A percentile compares a stretch with the other conserved stretches of the same genome.
phyloP scores from a whole-genome alignment of 225 moss, liverwort and hornwort genomes.

The Pleurozium schreberi region DNA sequence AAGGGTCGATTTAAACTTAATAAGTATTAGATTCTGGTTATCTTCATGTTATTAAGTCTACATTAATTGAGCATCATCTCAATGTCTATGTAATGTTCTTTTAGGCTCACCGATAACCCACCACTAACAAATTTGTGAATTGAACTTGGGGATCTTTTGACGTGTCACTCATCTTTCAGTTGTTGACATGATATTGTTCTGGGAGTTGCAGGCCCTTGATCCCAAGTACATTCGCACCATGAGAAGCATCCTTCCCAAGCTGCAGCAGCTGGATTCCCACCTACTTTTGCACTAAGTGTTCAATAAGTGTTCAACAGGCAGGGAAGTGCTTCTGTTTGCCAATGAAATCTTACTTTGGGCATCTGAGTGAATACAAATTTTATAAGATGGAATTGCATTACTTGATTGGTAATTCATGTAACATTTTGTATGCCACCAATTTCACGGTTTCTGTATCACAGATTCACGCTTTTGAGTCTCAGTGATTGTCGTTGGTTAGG shows the following conservation, averaged over 20 bases:
- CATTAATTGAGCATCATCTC: neutral
- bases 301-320: neutral
- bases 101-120: neutral
- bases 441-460: neutral
- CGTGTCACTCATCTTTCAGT: neutral
- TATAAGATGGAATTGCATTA: neutral
- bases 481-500: neutral
- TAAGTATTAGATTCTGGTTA: neutral
- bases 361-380: neutral
- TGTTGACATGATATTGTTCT: neutral
- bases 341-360: neutral
- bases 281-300: constrained; percentile 18
- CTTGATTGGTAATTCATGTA: neutral
- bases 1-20: neutral
- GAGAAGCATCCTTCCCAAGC: constrained; percentile 61
- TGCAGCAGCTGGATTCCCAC: constrained; percentile 88
- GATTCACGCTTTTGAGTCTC: neutral
- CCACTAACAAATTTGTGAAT: neutral
- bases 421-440: neutral
- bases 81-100: neutral
- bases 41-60: neutral
- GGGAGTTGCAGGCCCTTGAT: constrained; percentile 32
- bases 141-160: neutral
- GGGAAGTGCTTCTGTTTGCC: neutral
- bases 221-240: constrained; percentile 59